phyloP scores from a whole-genome alignment of 2,329 filamentous ascomycete species.

The Colletotrichum viniferum region DNA sequence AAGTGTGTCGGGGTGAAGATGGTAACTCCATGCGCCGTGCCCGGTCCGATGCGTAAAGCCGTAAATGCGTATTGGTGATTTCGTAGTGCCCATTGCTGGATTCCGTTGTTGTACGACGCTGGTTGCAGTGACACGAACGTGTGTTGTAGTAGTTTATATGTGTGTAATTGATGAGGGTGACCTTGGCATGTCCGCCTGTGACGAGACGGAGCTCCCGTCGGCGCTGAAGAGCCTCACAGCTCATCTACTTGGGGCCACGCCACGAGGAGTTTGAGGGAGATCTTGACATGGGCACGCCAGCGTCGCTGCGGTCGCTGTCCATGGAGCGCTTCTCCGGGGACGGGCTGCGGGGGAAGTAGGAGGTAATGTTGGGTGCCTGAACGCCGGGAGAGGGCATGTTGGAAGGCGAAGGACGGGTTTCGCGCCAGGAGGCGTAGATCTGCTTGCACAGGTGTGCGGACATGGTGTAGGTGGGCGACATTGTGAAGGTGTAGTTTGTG shows the following conservation, averaged over 20 bases:
- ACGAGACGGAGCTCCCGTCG: background rate
- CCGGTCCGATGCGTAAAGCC: background rate
- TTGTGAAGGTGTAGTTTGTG: slow-evolving; percentile 30
- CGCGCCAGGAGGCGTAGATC: slow-evolving; percentile 63
- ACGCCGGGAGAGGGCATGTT: slow-evolving; percentile 31
- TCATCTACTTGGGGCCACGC: slow-evolving; percentile 13
- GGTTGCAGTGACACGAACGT: background rate
- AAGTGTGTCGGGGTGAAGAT: background rate
- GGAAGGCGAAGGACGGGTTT: slow-evolving; percentile 47
- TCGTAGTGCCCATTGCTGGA: background rate
- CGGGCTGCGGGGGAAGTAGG: slow-evolving; percentile 28
- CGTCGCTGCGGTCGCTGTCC: slow-evolving; percentile 48
- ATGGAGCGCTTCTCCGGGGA: slow-evolving; percentile 49
- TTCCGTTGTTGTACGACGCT: background rate
- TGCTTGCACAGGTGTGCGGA: slow-evolving; percentile 65
- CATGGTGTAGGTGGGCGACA: slow-evolving; percentile 66
- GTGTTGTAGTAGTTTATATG: background rate
- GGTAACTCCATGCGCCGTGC: background rate
- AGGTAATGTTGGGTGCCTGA: slow-evolving; percentile 30
- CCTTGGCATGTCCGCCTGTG: background rate
- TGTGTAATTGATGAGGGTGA: background rate
- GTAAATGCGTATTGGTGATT: background rate
- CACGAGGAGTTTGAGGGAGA: slow-evolving; percentile 30
- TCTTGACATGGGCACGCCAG: slow-evolving; percentile 30
- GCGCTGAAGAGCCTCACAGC: no score